Conservation (phyloP, 139 green algal genomes). For the Coelastrella sp. region DNA sequence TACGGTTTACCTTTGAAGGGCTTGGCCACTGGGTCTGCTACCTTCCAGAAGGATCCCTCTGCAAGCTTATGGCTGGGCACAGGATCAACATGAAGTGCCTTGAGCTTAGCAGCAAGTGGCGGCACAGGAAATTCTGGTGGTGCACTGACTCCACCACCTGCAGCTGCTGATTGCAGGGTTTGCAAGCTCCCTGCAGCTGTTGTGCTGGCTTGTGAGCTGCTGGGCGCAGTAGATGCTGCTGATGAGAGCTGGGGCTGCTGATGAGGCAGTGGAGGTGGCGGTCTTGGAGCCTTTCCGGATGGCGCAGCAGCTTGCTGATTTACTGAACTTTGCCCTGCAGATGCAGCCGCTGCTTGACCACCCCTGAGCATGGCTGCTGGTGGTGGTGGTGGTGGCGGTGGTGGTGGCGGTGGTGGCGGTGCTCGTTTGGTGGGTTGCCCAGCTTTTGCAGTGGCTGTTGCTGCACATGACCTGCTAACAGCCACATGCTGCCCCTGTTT, state of each 20-base stretch:
- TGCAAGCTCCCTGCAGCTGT: background rate
- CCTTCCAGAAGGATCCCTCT: constrained; percentile 28
- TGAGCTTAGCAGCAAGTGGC: background rate
- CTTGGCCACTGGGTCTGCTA: constrained; percentile 6
- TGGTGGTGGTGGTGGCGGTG: background rate
- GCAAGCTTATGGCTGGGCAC: constrained; percentile 16
- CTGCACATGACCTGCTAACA: background rate
- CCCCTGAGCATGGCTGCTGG: background rate
- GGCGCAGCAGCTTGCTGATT: background rate
- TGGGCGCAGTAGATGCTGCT: constrained; percentile 10
- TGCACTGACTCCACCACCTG: background rate
- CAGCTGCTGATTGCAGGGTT: background rate
- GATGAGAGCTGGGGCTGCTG: background rate
- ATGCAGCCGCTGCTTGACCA: background rate
- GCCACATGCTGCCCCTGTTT: background rate
- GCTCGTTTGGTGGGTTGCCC: background rate
- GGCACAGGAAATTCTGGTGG: background rate
- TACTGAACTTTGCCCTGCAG: too few relatives aligned
- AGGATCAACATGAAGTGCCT: constrained; percentile 33
- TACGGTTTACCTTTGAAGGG: constrained; percentile 3
- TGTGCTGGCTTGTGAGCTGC: background rate
- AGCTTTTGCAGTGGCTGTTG: background rate
- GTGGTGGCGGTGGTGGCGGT: background rate
- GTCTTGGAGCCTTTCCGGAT: background rate
- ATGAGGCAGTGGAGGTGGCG: background rate